These are phyloP conservation scores for Trypanosomatidae sp. DNA, from an alignment of 208 protist species.

Conservation along the genomic window DNA sequence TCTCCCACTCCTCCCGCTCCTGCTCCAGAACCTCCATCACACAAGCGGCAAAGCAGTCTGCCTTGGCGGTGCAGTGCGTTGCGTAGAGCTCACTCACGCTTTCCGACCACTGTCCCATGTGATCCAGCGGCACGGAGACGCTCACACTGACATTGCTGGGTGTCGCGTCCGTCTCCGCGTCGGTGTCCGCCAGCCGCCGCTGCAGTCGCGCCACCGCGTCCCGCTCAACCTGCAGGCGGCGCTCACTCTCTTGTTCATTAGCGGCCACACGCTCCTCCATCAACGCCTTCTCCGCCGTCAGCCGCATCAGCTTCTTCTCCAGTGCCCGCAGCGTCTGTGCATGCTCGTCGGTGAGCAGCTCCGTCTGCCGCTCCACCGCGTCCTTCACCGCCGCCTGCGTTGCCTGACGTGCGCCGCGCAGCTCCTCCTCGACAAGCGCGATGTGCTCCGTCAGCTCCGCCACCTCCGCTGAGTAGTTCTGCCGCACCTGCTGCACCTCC, in stretches of 20 bases:
- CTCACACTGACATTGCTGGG: not conserved
- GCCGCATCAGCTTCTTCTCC: conserved; percentile 9
- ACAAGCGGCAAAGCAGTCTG: conserved; percentile 4
- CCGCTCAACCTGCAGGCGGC: conserved; percentile 13
- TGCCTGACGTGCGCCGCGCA: not conserved
- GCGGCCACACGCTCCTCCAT: conserved; percentile 11
- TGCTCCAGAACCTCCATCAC: conserved; percentile 3
- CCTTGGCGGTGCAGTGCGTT: not conserved
- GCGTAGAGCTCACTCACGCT: not conserved
- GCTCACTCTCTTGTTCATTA: conserved; percentile 4
- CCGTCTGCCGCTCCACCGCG: conserved; percentile 13
- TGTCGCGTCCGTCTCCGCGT: not conserved
- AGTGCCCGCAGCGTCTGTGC: not conserved
- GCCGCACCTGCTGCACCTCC: conserved; percentile 13
- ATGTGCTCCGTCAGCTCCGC: conserved; percentile 13
- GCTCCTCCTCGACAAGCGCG: conserved; percentile 20
- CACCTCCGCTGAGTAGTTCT: conserved; percentile 13
- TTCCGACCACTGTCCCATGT: too few relatives aligned
- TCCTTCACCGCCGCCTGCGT: conserved; percentile 8
- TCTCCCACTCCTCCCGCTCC: conserved; percentile 33
- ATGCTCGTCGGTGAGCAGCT: conserved; percentile 16
- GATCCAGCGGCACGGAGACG: not conserved
- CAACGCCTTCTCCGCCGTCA: conserved; percentile 7
- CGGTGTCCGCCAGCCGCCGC: conserved; percentile 1
- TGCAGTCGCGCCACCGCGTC: conserved; percentile 12